Percentiles rank a stretch among this genome's conserved stretches.
These are phyloP conservation scores for Trichaptum fuscoviolaceum DNA, from an alignment of 768 basidiomycete genomes.

Conservation along the genomic window DNA sequence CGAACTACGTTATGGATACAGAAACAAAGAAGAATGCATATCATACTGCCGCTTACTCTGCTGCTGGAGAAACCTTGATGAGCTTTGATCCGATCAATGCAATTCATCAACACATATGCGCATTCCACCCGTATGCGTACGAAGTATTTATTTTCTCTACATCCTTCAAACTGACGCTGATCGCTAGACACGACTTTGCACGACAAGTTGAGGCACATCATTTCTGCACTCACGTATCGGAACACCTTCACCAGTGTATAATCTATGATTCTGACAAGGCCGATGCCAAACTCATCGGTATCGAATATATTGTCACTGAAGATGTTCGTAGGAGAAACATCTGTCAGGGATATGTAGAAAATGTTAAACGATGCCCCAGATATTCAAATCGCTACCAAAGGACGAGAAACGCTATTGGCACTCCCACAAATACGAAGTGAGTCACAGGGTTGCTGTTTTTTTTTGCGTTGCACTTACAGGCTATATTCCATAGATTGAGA, in stretches of 20 bases:
- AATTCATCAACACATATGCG: conserved; percentile 21
- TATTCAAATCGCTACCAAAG: conserved; percentile 34
- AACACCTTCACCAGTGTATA: conserved; percentile 39
- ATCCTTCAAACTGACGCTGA: neutral
- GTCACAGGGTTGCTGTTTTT: neutral
- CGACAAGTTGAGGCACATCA: conserved; percentile 38
- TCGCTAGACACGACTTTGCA: conserved; percentile 23
- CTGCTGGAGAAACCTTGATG: conserved; percentile 23
- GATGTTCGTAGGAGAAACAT: conserved; percentile 12
- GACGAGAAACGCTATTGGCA: conserved; percentile 52
- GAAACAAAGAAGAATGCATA: conserved; percentile 22
- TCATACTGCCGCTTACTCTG: conserved; percentile 21
- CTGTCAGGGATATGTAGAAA: conserved; percentile 12
- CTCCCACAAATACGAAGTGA: conserved; percentile 44
- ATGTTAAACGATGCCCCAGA: conserved; percentile 12
- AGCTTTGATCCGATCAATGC: conserved; percentile 30
- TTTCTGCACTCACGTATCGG: conserved; percentile 33
- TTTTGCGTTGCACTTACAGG: too few species aligned
- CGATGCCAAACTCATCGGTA: conserved; percentile 44
- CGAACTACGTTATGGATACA: conserved; percentile 20
- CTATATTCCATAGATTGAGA: too few species aligned
- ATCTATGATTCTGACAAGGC: conserved; percentile 40
- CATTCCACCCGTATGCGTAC: conserved; percentile 3
- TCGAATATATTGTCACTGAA: conserved; percentile 47
- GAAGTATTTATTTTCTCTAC: neutral